Percentiles rank a stretch among this genome's conserved stretches.
These are phyloP conservation scores for Bipolaris oryzae DNA, from an alignment of 2,329 filamentous ascomycete genomes.

Conservation along the genomic window DNA sequence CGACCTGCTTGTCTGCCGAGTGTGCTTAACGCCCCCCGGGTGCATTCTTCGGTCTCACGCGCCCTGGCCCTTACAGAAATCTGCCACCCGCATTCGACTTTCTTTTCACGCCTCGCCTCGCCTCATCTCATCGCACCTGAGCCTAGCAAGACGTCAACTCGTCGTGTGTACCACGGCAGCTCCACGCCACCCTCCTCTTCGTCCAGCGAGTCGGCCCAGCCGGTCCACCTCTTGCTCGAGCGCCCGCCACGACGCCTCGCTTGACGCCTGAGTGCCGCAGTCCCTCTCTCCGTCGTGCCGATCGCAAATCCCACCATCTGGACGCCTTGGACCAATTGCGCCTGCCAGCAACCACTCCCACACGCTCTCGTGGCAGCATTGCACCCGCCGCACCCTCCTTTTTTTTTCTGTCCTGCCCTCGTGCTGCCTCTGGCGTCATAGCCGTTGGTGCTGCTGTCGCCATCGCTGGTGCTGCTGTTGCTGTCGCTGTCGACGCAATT, in stretches of 20 bases:
- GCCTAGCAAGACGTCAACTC: slow-evolving; percentile 22
- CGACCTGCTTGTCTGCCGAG: slow-evolving; percentile 23
- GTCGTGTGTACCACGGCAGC: slow-evolving; percentile 33
- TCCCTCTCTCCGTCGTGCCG: slow-evolving; percentile 24
- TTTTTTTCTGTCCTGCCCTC: slow-evolving; percentile 23
- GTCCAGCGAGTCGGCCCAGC: slow-evolving; percentile 15
- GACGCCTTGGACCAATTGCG: slow-evolving; percentile 28
- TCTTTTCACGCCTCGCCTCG: slow-evolving; percentile 29
- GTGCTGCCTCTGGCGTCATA: slow-evolving; percentile 20
- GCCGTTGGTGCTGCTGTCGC: background rate
- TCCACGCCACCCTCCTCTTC: slow-evolving; percentile 28
- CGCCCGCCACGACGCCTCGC: slow-evolving; percentile 23
- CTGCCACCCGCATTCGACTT: slow-evolving; percentile 14
- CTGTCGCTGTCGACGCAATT: background rate
- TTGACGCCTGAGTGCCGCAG: slow-evolving; percentile 32
- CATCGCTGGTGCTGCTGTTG: background rate
- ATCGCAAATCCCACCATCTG: slow-evolving; percentile 31
- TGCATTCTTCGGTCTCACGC: slow-evolving; percentile 12
- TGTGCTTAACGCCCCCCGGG: slow-evolving; percentile 8
- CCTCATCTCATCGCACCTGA: slow-evolving; percentile 20
- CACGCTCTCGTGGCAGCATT: slow-evolving; percentile 26
- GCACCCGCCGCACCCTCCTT: slow-evolving; percentile 43
- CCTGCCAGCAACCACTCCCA: slow-evolving; percentile 13
- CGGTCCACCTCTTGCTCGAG: slow-evolving; percentile 18
- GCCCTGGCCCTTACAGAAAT: slow-evolving; percentile 7